Conservation (phyloP, 805 yeast genomes). For the Ogataea parapolymorpha region DNA sequence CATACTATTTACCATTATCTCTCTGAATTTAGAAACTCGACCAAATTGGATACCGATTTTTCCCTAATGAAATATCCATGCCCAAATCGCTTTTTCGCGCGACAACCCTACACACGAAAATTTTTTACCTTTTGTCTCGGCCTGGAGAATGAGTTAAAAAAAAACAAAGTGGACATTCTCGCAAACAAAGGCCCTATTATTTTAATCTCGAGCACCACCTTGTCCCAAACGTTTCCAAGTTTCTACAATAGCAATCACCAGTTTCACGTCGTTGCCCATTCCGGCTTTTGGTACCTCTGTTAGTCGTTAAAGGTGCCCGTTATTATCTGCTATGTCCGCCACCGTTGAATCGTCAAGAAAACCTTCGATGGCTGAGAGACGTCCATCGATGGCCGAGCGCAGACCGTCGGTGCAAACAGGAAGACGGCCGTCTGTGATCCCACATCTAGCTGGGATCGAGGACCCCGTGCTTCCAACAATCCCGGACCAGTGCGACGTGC, state of each 20-base stretch:
- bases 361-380: conserved; percentile 65
- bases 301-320: conserved; percentile 4
- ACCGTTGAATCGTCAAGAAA: conserved; percentile 38
- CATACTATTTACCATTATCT: neutral
- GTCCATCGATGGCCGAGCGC: conserved; percentile 48
- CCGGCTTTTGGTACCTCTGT: neutral
- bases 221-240: neutral
- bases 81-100: neutral
- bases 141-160: conserved; percentile 9
- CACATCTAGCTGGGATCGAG: conserved; percentile 74
- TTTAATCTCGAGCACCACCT: neutral
- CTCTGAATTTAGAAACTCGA: conserved; percentile 1
- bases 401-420: conserved; percentile 30
- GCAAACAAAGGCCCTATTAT: conserved; percentile 7
- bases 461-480: conserved; percentile 60
- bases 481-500: conserved; percentile 79
- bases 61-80: neutral
- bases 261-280: neutral
- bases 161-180: conserved; percentile 7
- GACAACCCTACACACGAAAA: conserved; percentile 12
- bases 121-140: conserved; percentile 4
- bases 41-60: conserved; percentile 4
- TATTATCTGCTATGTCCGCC: conserved; percentile 15
- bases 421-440: conserved; percentile 45
- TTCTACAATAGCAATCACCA: neutral